Evolutionary conservation across 1,284 basidiomycete genomes (phyloP), one percentile per base, ranked within the genome.

Genomic region (Sutorius eximius): DNA sequence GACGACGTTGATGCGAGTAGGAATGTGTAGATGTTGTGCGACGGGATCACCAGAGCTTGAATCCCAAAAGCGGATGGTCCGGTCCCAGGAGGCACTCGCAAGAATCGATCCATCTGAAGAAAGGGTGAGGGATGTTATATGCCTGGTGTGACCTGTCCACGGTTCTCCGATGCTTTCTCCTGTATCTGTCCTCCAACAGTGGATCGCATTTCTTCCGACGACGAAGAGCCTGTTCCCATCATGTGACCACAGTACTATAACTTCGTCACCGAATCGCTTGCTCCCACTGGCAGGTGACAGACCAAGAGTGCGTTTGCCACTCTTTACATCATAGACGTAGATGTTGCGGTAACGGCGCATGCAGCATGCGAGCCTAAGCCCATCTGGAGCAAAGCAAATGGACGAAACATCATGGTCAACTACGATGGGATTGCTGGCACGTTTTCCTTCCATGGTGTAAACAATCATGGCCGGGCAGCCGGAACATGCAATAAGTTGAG

Each of bases 11-110:
- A 51, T 43, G 5, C 0, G 2, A 0, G 16, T 4, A 2, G 1
- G 2, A 12, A 58, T 55, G 9, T 33, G 30, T 5, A 63, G 38
- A 4, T n/a, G 43, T 15, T 30, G 22, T 30, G 41, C 42, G 5
- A 57, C 10, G 0, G 30, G 30, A 7, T 32, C 0, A 7, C 52
- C 45, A 5, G 52, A 41, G 3, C 11, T 1, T n/a, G 55, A 10
- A 18, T 59, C 45, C 61, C 61, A 61, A 42, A 61, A 49, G 9
- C 55, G 52, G 18, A 61, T 36, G 5, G 47, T 55, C 1, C 5
- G 1, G 34, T 61, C 61, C 3, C 0, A 0, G 1, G 61, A 55
- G 2, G 22, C 22, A 24, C 22, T 24, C 22, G 22, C 22, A 2
- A 24, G 22, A 5, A 24, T 24, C 5, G 22, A 24, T 24, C 22